phyloP scores from a whole-genome alignment of 768 basidiomycete species.

The Tricholoma matsutake region DNA sequence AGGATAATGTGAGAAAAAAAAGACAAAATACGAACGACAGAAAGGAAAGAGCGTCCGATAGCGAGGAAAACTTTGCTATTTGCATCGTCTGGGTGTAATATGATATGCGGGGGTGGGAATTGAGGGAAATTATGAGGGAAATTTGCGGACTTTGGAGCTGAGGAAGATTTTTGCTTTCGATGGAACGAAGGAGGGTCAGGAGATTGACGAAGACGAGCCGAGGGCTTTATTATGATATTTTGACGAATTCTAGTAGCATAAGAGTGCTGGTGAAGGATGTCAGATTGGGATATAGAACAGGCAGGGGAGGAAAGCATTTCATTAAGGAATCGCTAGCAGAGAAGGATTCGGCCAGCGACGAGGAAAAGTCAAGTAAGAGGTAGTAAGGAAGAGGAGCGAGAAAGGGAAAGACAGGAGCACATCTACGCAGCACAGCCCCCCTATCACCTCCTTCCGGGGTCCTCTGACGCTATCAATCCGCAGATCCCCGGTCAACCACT shows the following conservation, averaged over 20 bases:
- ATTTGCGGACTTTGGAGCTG: slow-evolving; percentile 15
- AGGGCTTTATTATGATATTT: slow-evolving; percentile 50
- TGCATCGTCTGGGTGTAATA: slow-evolving; percentile 74
- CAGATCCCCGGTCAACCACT: too few species aligned
- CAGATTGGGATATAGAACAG: slow-evolving; percentile 10
- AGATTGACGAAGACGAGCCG: slow-evolving; percentile 45
- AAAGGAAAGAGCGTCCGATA: slow-evolving; percentile 68
- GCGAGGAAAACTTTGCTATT: slow-evolving; percentile 70
- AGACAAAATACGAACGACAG: slow-evolving; percentile 51
- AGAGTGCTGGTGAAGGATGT: slow-evolving; percentile 27
- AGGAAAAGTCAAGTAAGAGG: too few species aligned
- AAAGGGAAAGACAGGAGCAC: slow-evolving; percentile 15
- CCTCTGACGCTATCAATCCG: too few species aligned
- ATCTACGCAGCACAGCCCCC: slow-evolving; percentile 18
- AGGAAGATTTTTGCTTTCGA: slow-evolving; percentile 14
- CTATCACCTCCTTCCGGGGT: not conserved
- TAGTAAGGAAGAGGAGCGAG: slow-evolving; percentile 9
- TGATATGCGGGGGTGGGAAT: slow-evolving; percentile 62
- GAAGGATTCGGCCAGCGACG: slow-evolving; percentile 26
- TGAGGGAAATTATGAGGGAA: slow-evolving; percentile 24
- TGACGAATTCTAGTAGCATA: slow-evolving; percentile 57
- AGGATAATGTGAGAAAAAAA: slow-evolving; percentile 16
- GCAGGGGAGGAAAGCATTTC: slow-evolving; percentile 9
- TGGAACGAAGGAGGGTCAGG: slow-evolving; percentile 35
- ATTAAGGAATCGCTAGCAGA: slow-evolving; percentile 2